Evolutionary conservation across 2,329 filamentous ascomycete species (phyloP).

Genomic region (Pestalotiopsis sp.): DNA sequence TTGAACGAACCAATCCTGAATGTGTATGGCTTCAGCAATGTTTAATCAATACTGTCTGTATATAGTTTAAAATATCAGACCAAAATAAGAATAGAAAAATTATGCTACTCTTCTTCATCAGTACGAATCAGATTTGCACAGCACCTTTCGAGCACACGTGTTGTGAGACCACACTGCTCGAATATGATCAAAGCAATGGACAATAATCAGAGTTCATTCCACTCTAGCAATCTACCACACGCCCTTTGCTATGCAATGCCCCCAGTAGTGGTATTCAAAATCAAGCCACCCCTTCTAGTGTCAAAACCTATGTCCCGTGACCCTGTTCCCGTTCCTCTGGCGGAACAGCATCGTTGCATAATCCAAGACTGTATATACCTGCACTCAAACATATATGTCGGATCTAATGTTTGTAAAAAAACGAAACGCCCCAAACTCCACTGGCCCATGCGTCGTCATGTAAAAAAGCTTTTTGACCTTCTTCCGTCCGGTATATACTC

Average conservation of each 20-base stretch:
- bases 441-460: background rate
- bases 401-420: background rate
- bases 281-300: background rate
- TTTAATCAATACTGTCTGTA: constrained; percentile 1
- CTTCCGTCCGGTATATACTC: background rate
- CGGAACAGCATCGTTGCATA: no score
- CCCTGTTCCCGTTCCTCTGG: background rate
- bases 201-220: background rate
- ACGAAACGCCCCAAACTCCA: background rate
- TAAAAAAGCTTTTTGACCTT: background rate
- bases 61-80: background rate
- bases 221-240: background rate
- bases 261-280: background rate
- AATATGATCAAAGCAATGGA: background rate
- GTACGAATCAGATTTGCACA: background rate
- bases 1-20: background rate
- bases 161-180: background rate
- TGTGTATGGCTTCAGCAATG: background rate
- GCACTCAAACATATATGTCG: no score
- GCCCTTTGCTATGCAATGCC: background rate
- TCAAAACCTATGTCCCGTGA: background rate
- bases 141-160: background rate
- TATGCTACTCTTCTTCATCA: background rate
- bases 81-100: background rate
- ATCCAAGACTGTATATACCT: no score